Base-by-base conservation (phyloP, 169 alveolate species). In the Eimeria sp. region DNA sequence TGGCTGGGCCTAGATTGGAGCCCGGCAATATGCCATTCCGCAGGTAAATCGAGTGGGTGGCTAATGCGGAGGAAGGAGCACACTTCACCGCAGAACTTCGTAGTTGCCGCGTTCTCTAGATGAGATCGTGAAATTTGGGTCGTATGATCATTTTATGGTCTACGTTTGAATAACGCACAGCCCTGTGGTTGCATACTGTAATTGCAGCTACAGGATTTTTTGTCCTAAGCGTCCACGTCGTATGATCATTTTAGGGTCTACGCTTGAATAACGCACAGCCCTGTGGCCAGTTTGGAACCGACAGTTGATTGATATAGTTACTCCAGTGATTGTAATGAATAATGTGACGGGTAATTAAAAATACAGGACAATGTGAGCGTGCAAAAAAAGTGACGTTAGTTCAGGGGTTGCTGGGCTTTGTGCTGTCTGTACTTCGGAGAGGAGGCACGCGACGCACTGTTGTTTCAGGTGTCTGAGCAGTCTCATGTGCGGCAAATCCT, bases 391-490 rank as follows among this genome's bases (percentile, higher is more conserved):
- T 83, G 73, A 83, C 14, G 49, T 13, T 20, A 34, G 13, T 54
- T 11, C 34, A 18, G 73, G 54, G 73, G 73, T 6, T 20, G 54
- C n/a, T 14, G 27, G 57, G 34, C 75, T 18, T 30, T 57, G 73
- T 27, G 93, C 67, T 86, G 93, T 86, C 76, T 63, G 82, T 86
- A 86, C 93, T 20, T 25, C 80, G 22, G 61, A 27, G 34, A 11
- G 80, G 40, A 16, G 58, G 63, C 34, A 45, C 34, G 65, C 16
- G 54, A 45, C 20, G 80, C 72, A 20, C 4, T 3, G 30, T 3
- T 6, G 47, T 7, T 63, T 86, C 93, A 16, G 93, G 93, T 86
- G 93, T 86, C 93, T 43, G 27, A 49, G 61, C 13, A 16, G 49
- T 40, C 30, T 34, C 82, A 86, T 40, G 27, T 1, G 80, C 57